phyloP scores from a whole-genome alignment of 495 filamentous ascomycete species.

The Daldinia vernicosa region DNA sequence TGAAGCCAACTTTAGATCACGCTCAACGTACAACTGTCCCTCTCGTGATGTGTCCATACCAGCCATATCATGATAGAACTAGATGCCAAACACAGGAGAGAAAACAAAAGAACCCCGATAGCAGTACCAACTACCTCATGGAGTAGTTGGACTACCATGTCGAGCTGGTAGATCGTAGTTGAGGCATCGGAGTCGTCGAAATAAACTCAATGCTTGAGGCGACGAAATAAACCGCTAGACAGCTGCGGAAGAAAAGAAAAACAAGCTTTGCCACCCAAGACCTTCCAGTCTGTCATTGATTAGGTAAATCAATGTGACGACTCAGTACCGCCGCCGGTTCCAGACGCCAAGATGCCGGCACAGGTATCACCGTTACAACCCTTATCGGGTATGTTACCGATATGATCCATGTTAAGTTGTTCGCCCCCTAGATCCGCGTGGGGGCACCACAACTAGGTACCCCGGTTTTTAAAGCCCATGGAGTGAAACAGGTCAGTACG shows the following conservation, averaged over 20 bases:
- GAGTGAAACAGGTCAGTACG: conserved; percentile 5
- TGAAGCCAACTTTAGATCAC: background rate
- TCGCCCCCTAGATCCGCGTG: conserved; percentile 32
- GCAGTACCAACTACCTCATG: conserved; percentile 50
- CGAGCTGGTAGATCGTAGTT: conserved; percentile 24
- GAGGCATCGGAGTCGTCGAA: conserved; percentile 22
- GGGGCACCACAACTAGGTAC: conserved; percentile 13
- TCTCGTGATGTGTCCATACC: conserved; percentile 56
- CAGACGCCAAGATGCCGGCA: conserved; percentile 33
- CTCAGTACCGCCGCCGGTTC: conserved; percentile 25
- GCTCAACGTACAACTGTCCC: conserved; percentile 54
- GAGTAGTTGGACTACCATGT: conserved; percentile 56
- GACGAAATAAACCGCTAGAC: conserved; percentile 7
- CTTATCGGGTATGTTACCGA: conserved; percentile 36
- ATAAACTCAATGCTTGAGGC: conserved; percentile 8
- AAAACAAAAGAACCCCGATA: conserved; percentile 53
- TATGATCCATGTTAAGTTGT: conserved; percentile 31
- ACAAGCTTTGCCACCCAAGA: conserved; percentile 30
- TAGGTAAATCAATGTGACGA: conserved; percentile 15
- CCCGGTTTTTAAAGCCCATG: background rate
- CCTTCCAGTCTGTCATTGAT: conserved; percentile 12
- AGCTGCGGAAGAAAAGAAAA: conserved; percentile 7
- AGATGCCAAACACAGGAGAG: conserved; percentile 50
- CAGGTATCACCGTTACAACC: conserved; percentile 36
- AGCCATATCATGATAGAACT: conserved; percentile 52